Evolutionary conservation across 805 yeast genomes (phyloP).

Genomic region (Starmera pachycereana): DNA sequence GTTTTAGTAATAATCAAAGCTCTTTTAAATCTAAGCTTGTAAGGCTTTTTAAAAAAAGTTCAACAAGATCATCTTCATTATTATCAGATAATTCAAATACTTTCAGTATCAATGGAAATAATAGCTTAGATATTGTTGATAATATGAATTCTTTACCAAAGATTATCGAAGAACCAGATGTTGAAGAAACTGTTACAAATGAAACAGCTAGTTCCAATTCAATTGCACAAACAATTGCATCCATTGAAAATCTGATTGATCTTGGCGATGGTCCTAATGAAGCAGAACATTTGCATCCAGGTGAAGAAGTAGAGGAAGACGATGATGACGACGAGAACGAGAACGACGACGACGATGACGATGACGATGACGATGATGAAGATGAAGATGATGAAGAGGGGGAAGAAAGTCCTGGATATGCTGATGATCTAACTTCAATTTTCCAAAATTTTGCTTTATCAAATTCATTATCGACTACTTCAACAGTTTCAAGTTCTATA

Average conservation of each 20-base stretch:
- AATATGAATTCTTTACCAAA: no score
- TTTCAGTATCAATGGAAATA: no score
- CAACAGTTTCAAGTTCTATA: constrained; percentile 1
- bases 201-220: constrained; percentile 7
- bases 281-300: not conserved
- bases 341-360: constrained; percentile 5
- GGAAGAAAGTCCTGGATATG: constrained; percentile 2
- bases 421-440: constrained; percentile 2
- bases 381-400: constrained; percentile 7
- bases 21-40: constrained; percentile 1
- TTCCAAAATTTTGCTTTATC: not conserved
- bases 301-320: constrained; percentile 5
- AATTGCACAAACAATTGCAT: not conserved
- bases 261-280: not conserved
- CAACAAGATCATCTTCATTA: not conserved
- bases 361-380: constrained; percentile 14
- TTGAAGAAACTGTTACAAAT: constrained; percentile 15
- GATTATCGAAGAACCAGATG: constrained; percentile 5
- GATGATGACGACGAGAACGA: constrained; percentile 13
- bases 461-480: not conserved
- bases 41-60: not conserved
- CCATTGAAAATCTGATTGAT: not conserved
- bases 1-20: constrained; percentile 7
- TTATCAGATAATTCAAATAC: not conserved
- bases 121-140: not conserved